Evolutionary conservation across 2,329 filamentous ascomycete species (phyloP), one percentile per base, ranked within the genome.

Genomic region (Bipolaris zeicola): DNA sequence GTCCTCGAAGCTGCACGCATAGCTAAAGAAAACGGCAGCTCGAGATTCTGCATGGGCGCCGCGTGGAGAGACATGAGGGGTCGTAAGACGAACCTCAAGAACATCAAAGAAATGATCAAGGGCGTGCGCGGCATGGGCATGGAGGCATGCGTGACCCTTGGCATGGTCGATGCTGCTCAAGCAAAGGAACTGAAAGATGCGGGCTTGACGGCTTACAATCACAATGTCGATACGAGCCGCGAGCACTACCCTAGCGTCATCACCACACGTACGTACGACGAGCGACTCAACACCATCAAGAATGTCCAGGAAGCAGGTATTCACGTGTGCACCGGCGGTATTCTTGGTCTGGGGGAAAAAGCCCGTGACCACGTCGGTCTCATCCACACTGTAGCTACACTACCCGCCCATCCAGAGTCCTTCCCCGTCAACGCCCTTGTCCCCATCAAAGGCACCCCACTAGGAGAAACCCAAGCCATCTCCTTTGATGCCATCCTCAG

Each of bases 11-110:
- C 91, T 2, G 92, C 92, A 1, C 85, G 86, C 34, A 85, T 86
- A 31, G 92, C 92, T 58, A 91, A 90, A 69, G 86, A 86, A 53
- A 95, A 95, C 63, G 92, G 92, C 47, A 92, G 89, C 79, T 96
- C 91, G 7, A 86, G 92, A 1, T 96, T 96, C 83, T 96, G 92
- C 79, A 96, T 96, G 92, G 92, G 92, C 7, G 92, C 92, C 3
- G 92, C 92, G 0, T 96, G 92, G 92, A 83, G 92, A 36, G 92
- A 96, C 77, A 96, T 96, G 92, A 88, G 91, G 13, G 92, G 92
- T 16, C 89, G 92, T 63, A 95, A 93, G 78, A 91, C 89, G 42
- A 88, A 87, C 62, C 79, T 96, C 50, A 88, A 87, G 77, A 95
- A 95, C 75, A 89, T 96, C 76, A 90, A 90, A 70, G 86, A 85